Conservation (phyloP, 2,329 filamentous ascomycete genomes). For the Colletotrichum plurivorum region DNA sequence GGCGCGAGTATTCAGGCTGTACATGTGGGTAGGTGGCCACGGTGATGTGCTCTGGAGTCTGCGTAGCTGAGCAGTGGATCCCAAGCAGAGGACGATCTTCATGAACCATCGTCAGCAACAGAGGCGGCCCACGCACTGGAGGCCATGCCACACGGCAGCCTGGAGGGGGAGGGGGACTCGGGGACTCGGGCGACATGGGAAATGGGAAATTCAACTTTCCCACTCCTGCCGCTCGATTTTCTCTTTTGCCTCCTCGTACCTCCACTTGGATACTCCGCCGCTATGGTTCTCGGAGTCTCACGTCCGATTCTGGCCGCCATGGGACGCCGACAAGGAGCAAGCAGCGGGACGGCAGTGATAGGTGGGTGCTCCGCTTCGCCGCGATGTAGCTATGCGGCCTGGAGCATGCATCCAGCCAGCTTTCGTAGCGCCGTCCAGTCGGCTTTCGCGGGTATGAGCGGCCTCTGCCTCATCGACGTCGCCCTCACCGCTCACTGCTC, state of each 20-base stretch:
- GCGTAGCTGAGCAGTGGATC: constrained; percentile 26
- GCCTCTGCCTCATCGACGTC: constrained; percentile 9
- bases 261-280: constrained; percentile 34
- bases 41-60: neutral
- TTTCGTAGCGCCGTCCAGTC: constrained; percentile 1
- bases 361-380: constrained; percentile 7
- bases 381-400: constrained; percentile 18
- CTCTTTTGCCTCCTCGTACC: constrained; percentile 10
- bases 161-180: too few relatives aligned
- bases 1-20: constrained; percentile 2
- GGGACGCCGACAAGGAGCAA: constrained; percentile 22
- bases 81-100: constrained; percentile 28
- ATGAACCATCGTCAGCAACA: constrained; percentile 23
- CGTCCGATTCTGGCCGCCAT: constrained; percentile 24
- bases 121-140: constrained; percentile 19
- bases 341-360: constrained; percentile 27
- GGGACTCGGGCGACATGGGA: neutral
- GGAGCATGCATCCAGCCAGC: constrained; percentile 12
- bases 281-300: constrained; percentile 23
- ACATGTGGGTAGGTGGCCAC: neutral
- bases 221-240: constrained; percentile 14
- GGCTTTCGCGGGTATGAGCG: constrained; percentile 18
- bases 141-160: neutral
- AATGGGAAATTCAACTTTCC: constrained; percentile 32
- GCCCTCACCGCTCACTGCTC: constrained; percentile 29